Evolutionary conservation across 306 rosid species (phyloP).

Genomic region (Begonia loranthoides): DNA sequence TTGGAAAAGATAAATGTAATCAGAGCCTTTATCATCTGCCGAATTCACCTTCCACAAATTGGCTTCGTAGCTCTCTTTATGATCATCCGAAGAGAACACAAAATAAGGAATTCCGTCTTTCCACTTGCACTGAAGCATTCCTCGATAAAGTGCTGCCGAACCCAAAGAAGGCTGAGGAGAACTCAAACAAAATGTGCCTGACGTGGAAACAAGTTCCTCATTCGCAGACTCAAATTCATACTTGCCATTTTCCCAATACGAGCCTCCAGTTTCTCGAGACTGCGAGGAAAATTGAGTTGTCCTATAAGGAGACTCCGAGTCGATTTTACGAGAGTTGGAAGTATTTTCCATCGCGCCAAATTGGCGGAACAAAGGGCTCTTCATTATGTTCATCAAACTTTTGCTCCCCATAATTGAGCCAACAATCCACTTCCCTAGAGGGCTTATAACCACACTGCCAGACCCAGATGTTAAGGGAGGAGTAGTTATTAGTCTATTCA

Average conservation of each 20-base stretch:
- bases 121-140: constrained; percentile 95
- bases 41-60: constrained; percentile 36
- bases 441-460: too few species aligned
- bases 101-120: constrained; percentile 69
- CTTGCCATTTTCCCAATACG: constrained; percentile 20
- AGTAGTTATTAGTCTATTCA: constrained; percentile 7
- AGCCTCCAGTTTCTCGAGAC: constrained; percentile 22
- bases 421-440: too few species aligned
- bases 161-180: constrained; percentile 39
- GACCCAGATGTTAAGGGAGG: too few species aligned
- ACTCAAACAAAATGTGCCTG: constrained; percentile 35
- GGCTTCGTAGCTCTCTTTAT: constrained; percentile 59
- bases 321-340: constrained; percentile 26
- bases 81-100: constrained; percentile 67
- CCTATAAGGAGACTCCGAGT: constrained; percentile 32
- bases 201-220: too few species aligned
- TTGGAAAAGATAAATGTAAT: constrained; percentile 54
- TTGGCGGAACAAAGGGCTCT: constrained; percentile 51
- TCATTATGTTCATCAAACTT: constrained; percentile 78
- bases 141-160: constrained; percentile 39
- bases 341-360: constrained; percentile 29
- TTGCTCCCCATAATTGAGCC: constrained; percentile 9
- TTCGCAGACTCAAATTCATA: constrained; percentile 7
- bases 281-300: constrained; percentile 30
- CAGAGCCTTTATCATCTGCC: constrained; percentile 33